phyloP scores from a whole-genome alignment of 495 filamentous ascomycete species.

The Penicillium parvum region DNA sequence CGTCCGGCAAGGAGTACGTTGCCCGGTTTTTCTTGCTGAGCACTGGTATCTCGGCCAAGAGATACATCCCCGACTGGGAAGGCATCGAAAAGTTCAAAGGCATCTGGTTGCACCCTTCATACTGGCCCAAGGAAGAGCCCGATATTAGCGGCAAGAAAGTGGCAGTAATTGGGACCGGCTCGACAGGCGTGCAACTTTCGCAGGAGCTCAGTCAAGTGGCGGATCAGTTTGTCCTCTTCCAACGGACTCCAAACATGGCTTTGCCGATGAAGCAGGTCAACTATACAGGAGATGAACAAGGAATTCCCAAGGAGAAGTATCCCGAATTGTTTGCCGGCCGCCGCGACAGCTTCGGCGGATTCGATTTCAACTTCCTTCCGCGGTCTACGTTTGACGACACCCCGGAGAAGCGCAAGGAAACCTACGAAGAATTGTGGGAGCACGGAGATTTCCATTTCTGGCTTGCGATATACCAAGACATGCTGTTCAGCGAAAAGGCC shows the following conservation, averaged over 20 bases:
- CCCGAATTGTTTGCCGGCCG: slow-evolving; percentile 10
- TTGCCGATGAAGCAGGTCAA: slow-evolving; percentile 48
- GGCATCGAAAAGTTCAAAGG: slow-evolving; percentile 53
- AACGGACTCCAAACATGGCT: slow-evolving; percentile 51
- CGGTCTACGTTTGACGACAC: slow-evolving; percentile 42
- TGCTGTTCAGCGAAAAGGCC: slow-evolving; percentile 41
- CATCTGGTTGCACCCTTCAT: slow-evolving; percentile 50
- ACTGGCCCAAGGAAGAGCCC: slow-evolving; percentile 52
- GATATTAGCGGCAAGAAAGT: slow-evolving; percentile 46
- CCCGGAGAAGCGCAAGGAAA: slow-evolving; percentile 42
- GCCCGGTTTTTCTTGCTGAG: slow-evolving; percentile 47
- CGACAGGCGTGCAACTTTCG: slow-evolving; percentile 53
- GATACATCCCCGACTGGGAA: slow-evolving; percentile 44
- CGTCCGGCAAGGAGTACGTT: slow-evolving; percentile 40
- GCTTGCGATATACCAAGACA: slow-evolving; percentile 49
- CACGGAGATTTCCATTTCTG: slow-evolving; percentile 51
- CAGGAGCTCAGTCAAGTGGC: slow-evolving; percentile 43
- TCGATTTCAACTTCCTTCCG: slow-evolving; percentile 4
- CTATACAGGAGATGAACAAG: slow-evolving; percentile 1
- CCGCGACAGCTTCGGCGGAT: slow-evolving; percentile 5
- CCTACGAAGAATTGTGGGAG: slow-evolving; percentile 45
- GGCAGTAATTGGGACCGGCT: slow-evolving; percentile 58
- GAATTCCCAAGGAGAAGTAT: neutral
- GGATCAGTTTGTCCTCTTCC: slow-evolving; percentile 42
- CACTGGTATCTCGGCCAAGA: slow-evolving; percentile 30